Evolutionary conservation across 306 rosid genomes (phyloP), one percentile per base, ranked within the genome.

Genomic region (Vigna hirtella): DNA sequence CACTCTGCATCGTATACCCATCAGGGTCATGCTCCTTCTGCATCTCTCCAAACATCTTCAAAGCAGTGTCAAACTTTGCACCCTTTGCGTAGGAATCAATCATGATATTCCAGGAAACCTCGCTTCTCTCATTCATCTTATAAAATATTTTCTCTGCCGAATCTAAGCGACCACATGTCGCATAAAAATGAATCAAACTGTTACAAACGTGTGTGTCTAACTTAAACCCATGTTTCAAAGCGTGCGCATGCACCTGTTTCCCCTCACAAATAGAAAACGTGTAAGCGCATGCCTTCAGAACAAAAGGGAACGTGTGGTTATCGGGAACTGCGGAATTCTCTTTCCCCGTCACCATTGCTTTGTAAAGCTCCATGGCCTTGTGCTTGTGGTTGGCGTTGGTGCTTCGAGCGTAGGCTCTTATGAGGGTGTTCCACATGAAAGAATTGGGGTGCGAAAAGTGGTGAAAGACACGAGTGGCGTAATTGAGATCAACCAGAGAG

Each of bases 371-470:
- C 17, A 86, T 83, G 43, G 93, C 90, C 14, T 73, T 59, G 63
- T 51, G 40, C 77, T 89, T 88, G 43, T 47, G 77, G 18, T 62
- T 79, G 20, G 65, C 38, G 9, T 55, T 55, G 62, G 16, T 58
- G 87, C 86, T 90, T 67, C 90, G 85, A 0, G 98, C 89, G 66
- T 90, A 85, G 61, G 90, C 90, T 78, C 87, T 56, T 38, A 93
- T 86, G 79, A 93, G 93, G 70, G 90, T 88, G 85, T 93, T 93
- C 97, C 98, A 93, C 89, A 83, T 84, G 81, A 93, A 93, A 57
- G 96, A 88, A 75, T 92, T 92, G 55, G 94, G 93, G 36, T 58
- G 62, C 1, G 64, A 43, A 13, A 88, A 79, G 66, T 81, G 91
- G 69, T 62, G 56, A 68, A 94, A 89, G 6, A 88, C 87, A 1